Evolutionary conservation across 2,329 filamentous ascomycete species (phyloP).

Genomic region (Neocucurbitaria cava): DNA sequence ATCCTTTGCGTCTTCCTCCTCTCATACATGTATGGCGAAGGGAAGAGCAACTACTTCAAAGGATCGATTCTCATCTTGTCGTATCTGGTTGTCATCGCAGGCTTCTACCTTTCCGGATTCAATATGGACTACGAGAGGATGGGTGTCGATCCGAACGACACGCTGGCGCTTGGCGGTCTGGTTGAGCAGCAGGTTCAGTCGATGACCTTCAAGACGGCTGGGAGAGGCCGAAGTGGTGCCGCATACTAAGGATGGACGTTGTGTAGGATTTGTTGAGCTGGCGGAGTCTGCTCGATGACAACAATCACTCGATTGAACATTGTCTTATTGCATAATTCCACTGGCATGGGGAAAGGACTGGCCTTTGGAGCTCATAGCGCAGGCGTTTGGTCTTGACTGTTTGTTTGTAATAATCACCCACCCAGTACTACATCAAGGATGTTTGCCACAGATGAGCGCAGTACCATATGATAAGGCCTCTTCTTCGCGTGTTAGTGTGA

Average conservation of each 20-base stretch:
- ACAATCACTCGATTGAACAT: neutral
- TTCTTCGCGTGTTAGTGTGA: neutral
- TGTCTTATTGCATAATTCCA: neutral
- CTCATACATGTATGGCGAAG: constrained; percentile 97
- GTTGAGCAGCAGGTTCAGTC: constrained; percentile 39
- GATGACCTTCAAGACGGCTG: constrained; percentile 45
- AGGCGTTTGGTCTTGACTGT: constrained; percentile 5
- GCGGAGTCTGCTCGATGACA: neutral
- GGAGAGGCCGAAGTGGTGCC: constrained; percentile 29
- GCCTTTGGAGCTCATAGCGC: constrained; percentile 3
- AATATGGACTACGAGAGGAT: constrained; percentile 56
- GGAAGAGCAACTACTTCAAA: constrained; percentile 99
- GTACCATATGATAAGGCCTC: neutral
- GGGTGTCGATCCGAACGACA: constrained; percentile 45
- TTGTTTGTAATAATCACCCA: neutral
- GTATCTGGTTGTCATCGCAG: constrained; percentile 89
- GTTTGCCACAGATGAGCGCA: neutral
- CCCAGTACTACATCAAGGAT: neutral
- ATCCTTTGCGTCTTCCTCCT: constrained; percentile 95
- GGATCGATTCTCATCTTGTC: constrained; percentile 92
- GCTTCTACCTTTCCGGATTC: constrained; percentile 85
- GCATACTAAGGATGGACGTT: constrained; percentile 28
- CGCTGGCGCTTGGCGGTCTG: constrained; percentile 42
- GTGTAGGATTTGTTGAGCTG: neutral
- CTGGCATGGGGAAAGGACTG: neutral